These are phyloP conservation scores for Punica granatum DNA, from an alignment of 345 rosid species.

Conservation along the genomic window DNA sequence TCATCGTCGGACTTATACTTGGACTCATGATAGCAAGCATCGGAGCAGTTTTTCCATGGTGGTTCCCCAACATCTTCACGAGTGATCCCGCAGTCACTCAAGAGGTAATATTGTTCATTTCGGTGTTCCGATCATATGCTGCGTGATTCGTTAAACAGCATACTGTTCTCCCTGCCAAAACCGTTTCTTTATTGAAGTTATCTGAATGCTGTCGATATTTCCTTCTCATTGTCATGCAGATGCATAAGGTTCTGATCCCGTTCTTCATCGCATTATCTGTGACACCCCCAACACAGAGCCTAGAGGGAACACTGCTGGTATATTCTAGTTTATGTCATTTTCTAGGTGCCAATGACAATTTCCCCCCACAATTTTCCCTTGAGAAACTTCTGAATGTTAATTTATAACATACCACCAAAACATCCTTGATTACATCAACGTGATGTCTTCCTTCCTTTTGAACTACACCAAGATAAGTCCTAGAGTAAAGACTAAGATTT, in stretches of 20 bases:
- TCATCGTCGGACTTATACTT: slow-evolving; percentile 51
- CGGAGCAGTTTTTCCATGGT: slow-evolving; percentile 63
- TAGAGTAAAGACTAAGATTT: too few species aligned
- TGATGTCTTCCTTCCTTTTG: too few species aligned
- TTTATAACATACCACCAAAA: background rate
- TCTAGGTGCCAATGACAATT: too few species aligned
- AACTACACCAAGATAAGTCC: too few species aligned
- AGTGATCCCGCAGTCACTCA: slow-evolving; percentile 45
- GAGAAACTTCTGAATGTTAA: too few species aligned
- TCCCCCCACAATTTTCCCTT: too few species aligned
- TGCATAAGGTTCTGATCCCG: slow-evolving; percentile 73
- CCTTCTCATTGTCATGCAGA: slow-evolving; percentile 34
- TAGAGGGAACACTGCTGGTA: slow-evolving; percentile 89
- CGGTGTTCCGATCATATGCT: slow-evolving; percentile 1
- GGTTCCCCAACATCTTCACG: slow-evolving; percentile 67
- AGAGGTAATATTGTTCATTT: too few species aligned
- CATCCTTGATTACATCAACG: background rate
- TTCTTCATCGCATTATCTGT: slow-evolving; percentile 58
- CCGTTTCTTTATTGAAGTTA: background rate
- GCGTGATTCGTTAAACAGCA: too few species aligned
- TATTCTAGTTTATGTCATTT: slow-evolving; percentile 1
- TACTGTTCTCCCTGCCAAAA: too few species aligned
- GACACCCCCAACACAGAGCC: slow-evolving; percentile 64
- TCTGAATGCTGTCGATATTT: background rate
- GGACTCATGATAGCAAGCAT: slow-evolving; percentile 50